phyloP scores from a whole-genome alignment of 495 filamentous ascomycete species.

The Emericellopsis terricola region DNA sequence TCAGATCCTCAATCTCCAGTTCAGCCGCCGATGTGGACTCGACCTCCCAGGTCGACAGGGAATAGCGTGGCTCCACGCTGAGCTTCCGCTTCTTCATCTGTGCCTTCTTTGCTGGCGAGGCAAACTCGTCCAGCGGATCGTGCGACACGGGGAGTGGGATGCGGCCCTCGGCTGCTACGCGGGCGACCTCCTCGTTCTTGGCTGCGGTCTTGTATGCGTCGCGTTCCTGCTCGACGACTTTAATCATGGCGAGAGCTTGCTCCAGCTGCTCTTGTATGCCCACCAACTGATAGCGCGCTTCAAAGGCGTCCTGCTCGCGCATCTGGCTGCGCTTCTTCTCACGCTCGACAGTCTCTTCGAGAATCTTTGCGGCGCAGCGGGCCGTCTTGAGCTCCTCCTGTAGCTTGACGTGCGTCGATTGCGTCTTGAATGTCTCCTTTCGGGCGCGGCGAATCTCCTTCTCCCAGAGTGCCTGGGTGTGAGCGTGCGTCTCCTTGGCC shows the following conservation, averaged over 20 bases:
- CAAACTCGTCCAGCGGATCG: constrained; percentile 23
- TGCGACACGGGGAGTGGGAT: constrained; percentile 34
- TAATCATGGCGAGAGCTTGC: constrained; percentile 40
- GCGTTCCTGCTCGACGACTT: constrained; percentile 49
- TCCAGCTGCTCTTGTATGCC: constrained; percentile 59
- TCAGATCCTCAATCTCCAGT: constrained; percentile 38
- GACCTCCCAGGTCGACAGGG: constrained; percentile 19
- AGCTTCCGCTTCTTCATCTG: background rate
- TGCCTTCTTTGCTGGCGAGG: constrained; percentile 20
- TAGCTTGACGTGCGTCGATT: constrained; percentile 54
- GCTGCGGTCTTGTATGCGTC: constrained; percentile 44
- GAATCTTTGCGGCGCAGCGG: constrained; percentile 26
- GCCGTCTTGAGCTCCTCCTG: constrained; percentile 68
- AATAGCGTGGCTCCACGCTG: constrained; percentile 9
- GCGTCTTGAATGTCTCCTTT: constrained; percentile 72
- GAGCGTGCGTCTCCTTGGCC: constrained; percentile 55
- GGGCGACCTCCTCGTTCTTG: constrained; percentile 38
- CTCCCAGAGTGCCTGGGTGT: constrained; percentile 59
- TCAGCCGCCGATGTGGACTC: constrained; percentile 23
- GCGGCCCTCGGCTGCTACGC: constrained; percentile 45
- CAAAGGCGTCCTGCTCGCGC: constrained; percentile 60
- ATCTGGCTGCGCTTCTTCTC: constrained; percentile 29
- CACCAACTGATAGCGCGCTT: constrained; percentile 52
- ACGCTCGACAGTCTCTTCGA: constrained; percentile 21
- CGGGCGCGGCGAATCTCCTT: constrained; percentile 68